A percentile compares a stretch with the other conserved stretches of the same genome.
Conservation (phyloP, 2,329 filamentous ascomycete species). For the Colletotrichum scovillei region DNA sequence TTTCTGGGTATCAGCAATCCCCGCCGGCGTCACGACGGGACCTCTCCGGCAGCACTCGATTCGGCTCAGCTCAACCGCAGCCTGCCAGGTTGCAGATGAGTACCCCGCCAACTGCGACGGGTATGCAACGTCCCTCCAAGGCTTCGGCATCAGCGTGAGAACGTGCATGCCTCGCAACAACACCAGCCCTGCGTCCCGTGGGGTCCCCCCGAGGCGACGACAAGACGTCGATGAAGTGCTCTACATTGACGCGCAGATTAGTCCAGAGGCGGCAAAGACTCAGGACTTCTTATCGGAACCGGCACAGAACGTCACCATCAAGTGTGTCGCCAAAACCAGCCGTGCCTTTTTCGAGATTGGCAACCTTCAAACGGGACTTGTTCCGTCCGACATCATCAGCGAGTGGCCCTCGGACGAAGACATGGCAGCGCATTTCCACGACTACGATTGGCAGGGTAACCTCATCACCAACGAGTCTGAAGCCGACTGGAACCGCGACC, state of each 20-base stretch:
- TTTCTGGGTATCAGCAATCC: conserved; percentile 33
- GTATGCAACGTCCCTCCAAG: conserved; percentile 20
- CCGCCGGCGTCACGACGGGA: conserved; percentile 25
- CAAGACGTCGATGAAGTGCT: conserved; percentile 28
- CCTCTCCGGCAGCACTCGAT: conserved; percentile 33
- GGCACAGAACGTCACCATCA: conserved; percentile 27
- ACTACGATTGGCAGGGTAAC: conserved; percentile 31
- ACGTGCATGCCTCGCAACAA: conserved; percentile 20
- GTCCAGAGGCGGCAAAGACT: conserved; percentile 1
- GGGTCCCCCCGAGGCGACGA: conserved; percentile 13
- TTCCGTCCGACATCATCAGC: conserved; percentile 11
- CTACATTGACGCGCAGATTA: conserved; percentile 25
- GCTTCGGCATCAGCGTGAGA: conserved; percentile 26
- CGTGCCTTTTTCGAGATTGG: conserved; percentile 34
- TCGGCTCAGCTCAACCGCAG: conserved; percentile 26
- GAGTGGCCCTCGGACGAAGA: conserved; percentile 29
- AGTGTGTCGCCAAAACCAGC: conserved; percentile 22
- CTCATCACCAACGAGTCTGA: conserved; percentile 31
- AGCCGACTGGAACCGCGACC: conserved; percentile 22
- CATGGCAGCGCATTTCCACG: conserved; percentile 32
- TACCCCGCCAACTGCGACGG: conserved; percentile 26
- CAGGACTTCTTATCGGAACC: conserved; percentile 1
- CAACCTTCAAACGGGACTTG: conserved; percentile 14
- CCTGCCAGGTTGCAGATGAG: conserved; percentile 20
- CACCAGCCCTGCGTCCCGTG: not conserved